Evolutionary conservation across 2,329 filamentous ascomycete species (phyloP).

Genomic region (Fusarium falciforme): DNA sequence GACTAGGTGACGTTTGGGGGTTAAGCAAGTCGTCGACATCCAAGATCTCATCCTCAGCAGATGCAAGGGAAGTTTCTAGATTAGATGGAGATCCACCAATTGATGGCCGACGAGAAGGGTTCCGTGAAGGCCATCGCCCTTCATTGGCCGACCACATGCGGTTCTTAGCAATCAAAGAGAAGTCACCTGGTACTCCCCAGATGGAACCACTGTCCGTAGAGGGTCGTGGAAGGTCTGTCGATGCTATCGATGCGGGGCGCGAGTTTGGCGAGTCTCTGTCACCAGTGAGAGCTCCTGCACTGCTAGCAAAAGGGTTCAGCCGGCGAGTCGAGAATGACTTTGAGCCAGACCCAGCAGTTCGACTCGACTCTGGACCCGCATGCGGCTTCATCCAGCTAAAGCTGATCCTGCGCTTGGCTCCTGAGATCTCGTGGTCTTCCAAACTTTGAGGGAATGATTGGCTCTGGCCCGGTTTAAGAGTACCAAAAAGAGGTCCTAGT

Average conservation of each 20-base stretch:
- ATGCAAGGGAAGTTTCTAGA: conserved; percentile 70
- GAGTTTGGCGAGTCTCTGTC: conserved; percentile 70
- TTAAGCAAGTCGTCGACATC: conserved; percentile 67
- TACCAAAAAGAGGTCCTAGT: conserved; percentile 72
- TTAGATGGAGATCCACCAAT: conserved; percentile 79
- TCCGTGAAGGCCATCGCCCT: conserved; percentile 67
- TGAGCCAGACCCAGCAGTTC: conserved; percentile 44
- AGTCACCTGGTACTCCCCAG: conserved; percentile 69
- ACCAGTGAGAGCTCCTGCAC: conserved; percentile 60
- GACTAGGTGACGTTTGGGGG: conserved; percentile 64
- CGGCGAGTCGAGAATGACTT: conserved; percentile 55
- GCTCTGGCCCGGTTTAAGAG: conserved; percentile 77
- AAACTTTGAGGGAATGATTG: conserved; percentile 77
- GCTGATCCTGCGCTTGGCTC: conserved; percentile 67
- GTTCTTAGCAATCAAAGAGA: conserved; percentile 61
- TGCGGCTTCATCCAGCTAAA: conserved; percentile 71
- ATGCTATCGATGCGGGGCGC: conserved; percentile 75
- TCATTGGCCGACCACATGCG: conserved; percentile 75
- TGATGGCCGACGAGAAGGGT: conserved; percentile 83
- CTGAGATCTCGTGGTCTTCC: conserved; percentile 66
- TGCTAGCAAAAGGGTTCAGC: conserved; percentile 63
- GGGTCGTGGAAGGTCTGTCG: conserved; percentile 77
- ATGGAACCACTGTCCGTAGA: conserved; percentile 84
- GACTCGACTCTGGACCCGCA: conserved; percentile 57
- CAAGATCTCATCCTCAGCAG: conserved; percentile 73